Evolutionary conservation across 2,329 filamentous ascomycete genomes (phyloP).

Genomic region (Alternaria rosae): DNA sequence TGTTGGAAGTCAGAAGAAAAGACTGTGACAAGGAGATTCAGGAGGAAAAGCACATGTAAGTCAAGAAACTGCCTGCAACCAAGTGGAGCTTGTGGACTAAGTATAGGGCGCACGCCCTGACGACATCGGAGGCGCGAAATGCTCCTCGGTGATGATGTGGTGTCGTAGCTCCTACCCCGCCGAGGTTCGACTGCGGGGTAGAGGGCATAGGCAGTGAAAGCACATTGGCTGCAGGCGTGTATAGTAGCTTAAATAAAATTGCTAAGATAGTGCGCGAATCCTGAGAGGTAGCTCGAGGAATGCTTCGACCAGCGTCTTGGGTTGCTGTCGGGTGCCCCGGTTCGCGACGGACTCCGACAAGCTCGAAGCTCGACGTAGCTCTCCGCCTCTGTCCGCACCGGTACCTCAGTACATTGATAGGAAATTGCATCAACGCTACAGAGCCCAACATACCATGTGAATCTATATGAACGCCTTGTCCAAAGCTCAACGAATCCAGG

Average conservation of each 20-base stretch:
- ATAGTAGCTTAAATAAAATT: neutral
- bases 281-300: neutral
- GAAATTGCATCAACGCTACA: neutral
- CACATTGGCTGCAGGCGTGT: slow-evolving; percentile 18
- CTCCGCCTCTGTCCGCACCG: slow-evolving; percentile 5
- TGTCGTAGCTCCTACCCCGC: slow-evolving; percentile 29
- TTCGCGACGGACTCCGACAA: neutral
- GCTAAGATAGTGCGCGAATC: neutral
- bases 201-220: slow-evolving; percentile 5
- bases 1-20: neutral
- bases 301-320: neutral
- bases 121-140: slow-evolving; percentile 13
- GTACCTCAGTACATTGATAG: slow-evolving; percentile 1
- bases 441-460: slow-evolving; percentile 6
- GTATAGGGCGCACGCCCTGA: slow-evolving; percentile 22
- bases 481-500: slow-evolving; percentile 5
- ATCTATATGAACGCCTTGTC: slow-evolving; percentile 9
- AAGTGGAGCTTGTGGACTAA: slow-evolving; percentile 13
- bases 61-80: neutral
- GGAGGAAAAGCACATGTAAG: neutral
- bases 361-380: neutral
- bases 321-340: neutral
- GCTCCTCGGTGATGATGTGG: slow-evolving; percentile 16
- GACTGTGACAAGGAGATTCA: neutral
- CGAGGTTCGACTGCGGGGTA: slow-evolving; percentile 36